These are phyloP conservation scores for Cucumis cinereus DNA, from an alignment of 306 rosid genomes.

Conservation along the genomic window DNA sequence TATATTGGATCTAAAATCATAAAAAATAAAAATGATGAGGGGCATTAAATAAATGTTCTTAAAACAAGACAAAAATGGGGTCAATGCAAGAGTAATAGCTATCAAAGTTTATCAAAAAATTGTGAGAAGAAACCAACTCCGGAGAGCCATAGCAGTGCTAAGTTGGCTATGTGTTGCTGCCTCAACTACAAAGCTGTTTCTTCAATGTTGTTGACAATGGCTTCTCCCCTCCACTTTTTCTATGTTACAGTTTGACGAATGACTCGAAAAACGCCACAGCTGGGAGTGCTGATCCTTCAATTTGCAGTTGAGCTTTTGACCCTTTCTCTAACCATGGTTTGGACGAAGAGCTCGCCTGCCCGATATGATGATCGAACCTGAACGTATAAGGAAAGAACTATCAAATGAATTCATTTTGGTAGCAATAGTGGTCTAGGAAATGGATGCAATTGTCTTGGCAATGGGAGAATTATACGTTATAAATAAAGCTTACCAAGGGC, in stretches of 20 bases:
- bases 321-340: constrained; percentile 68
- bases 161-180: neutral
- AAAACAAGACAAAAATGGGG: neutral
- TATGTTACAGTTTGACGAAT: too few species aligned
- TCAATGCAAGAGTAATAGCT: neutral
- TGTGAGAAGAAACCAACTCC: neutral
- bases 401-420: neutral
- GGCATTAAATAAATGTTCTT: neutral
- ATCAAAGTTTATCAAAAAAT: neutral
- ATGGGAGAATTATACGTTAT: neutral
- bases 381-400: neutral
- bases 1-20: too few species aligned
- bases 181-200: neutral
- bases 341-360: constrained; percentile 90
- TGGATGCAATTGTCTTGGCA: neutral
- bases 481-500: constrained; percentile 45
- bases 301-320: constrained; percentile 11
- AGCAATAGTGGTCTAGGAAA: neutral
- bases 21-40: too few species aligned
- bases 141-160: neutral
- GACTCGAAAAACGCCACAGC: neutral
- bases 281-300: neutral
- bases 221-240: neutral
- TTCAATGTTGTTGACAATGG: neutral
- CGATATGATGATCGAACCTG: constrained; percentile 94